A percentile compares a stretch with the other conserved stretches of the same genome.
Conservation (phyloP, 169 alveolate genomes). For the Besnoitia besnoiti region DNA sequence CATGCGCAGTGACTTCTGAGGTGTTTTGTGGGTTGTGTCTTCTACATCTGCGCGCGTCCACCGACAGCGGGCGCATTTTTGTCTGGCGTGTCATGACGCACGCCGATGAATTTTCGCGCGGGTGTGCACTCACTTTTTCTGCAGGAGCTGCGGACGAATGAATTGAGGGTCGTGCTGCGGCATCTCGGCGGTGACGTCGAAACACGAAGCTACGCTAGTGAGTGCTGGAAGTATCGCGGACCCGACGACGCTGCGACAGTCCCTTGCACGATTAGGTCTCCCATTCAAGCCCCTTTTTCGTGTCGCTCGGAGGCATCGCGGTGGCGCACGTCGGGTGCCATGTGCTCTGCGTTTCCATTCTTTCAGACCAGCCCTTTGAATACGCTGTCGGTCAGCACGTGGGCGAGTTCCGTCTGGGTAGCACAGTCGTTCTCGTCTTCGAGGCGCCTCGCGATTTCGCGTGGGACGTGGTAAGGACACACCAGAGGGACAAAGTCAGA, state of each 20-base stretch:
- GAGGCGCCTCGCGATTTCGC: conserved; percentile 82
- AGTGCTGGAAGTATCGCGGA: conserved; percentile 12
- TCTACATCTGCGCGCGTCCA: no score
- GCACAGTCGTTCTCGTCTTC: conserved; percentile 85
- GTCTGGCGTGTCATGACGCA: neutral
- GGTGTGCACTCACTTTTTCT: conserved; percentile 72
- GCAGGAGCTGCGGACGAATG: conserved; percentile 78
- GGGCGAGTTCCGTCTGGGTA: conserved; percentile 89
- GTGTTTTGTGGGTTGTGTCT: no score
- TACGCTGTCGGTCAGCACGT: conserved; percentile 85
- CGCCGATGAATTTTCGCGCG: neutral
- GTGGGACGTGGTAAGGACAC: conserved; percentile 71
- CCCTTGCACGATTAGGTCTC: no score
- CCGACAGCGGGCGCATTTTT: neutral
- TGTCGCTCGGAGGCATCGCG: no score
- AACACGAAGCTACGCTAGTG: conserved; percentile 50
- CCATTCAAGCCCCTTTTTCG: no score
- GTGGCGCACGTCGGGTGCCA: no score
- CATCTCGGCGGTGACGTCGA: conserved; percentile 64
- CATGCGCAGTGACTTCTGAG: no score
- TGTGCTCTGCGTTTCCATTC: no score
- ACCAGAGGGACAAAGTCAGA: conserved; percentile 21
- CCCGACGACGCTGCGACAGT: neutral
- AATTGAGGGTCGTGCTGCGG: conserved; percentile 66
- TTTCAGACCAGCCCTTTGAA: conserved; percentile 42